phyloP scores from a whole-genome alignment of 2,329 filamentous ascomycete genomes.

The Daldinia sp. region DNA sequence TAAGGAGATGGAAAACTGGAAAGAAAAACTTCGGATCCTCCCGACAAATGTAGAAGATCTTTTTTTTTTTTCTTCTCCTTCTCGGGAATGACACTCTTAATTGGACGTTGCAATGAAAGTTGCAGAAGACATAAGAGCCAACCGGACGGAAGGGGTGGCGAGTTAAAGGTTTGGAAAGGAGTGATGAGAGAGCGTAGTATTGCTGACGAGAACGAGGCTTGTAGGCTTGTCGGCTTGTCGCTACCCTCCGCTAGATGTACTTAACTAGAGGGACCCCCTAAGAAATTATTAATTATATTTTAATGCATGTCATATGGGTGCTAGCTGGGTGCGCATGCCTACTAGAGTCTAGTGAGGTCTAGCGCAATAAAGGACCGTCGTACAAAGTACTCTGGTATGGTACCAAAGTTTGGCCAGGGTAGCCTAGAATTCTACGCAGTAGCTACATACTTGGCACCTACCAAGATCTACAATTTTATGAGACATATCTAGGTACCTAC shows the following conservation, averaged over 20 bases:
- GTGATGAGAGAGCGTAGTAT: constrained; percentile 15
- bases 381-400: constrained; percentile 20
- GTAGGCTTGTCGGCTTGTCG: constrained; percentile 1
- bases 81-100: constrained; percentile 34
- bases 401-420: constrained; percentile 18
- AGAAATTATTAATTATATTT: constrained; percentile 42
- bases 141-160: constrained; percentile 40
- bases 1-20: constrained; percentile 26
- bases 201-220: constrained; percentile 35
- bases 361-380: constrained; percentile 25
- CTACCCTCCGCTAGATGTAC: constrained; percentile 6
- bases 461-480: constrained; percentile 26
- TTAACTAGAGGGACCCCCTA: constrained; percentile 27
- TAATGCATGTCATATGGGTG: constrained; percentile 41
- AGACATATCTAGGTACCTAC: constrained; percentile 31
- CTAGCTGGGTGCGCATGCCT: constrained; percentile 31
- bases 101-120: constrained; percentile 27
- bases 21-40: constrained; percentile 29
- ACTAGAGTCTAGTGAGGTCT: constrained; percentile 37
- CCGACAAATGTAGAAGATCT: constrained; percentile 23
- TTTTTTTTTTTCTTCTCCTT: constrained; percentile 8
- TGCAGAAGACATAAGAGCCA: constrained; percentile 32
- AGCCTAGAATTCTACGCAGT: constrained; percentile 10
- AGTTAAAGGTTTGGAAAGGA: constrained; percentile 35
- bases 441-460: constrained; percentile 18